Evolutionary conservation across 352 stramenopile genomes (phyloP), one percentile per base, ranked within the genome.

Genomic region (Aphanomyces cochlioides): DNA sequence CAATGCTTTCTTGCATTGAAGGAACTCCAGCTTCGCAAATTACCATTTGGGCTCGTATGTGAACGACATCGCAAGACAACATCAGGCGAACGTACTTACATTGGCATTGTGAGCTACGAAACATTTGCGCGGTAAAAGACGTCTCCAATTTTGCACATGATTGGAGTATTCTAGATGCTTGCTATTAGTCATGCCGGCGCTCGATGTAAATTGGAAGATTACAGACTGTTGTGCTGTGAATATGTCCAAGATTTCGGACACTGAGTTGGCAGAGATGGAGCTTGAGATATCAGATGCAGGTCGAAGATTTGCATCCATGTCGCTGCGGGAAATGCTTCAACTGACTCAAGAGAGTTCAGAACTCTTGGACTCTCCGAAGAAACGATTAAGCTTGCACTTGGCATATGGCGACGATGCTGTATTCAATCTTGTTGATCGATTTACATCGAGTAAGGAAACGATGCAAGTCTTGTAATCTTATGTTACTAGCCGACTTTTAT

Each of bases 1-100:
- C 40, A 56, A n/a, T 53, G 39, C 17, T 67, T 67, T 37, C 41
- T 67, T 2, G 59, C 59, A 6, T 45, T 67, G n/a, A 67, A 67
- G 43, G 38, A 56, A 36, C 38, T 67, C 7, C 59, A 67, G 41
- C 59, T 56, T 3, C 40, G 28, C 7, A 54, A 56, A 54, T 19
- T 7, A 5, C 39, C 12, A 21, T n/a, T 56, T 7, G 59, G 41
- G 3, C 59, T 67, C 17, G 59, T 67, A 21, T 56, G 21, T 36
- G 39, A 67, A 50, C 41, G 41, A 41, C 4, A 39, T 37, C 41
- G 43, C 15, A 19, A 21, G 39, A 40, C 19, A 6, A 56, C 54
- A 43, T 19, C 28, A 5, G 59, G 57, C 15, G 57, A 50, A 19
- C 15, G 34, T 3, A 41, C 53, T 19, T 38, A 38, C 37, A 28